phyloP scores from a whole-genome alignment of 2,329 filamentous ascomycete species.

The Colletotrichum sp. region DNA sequence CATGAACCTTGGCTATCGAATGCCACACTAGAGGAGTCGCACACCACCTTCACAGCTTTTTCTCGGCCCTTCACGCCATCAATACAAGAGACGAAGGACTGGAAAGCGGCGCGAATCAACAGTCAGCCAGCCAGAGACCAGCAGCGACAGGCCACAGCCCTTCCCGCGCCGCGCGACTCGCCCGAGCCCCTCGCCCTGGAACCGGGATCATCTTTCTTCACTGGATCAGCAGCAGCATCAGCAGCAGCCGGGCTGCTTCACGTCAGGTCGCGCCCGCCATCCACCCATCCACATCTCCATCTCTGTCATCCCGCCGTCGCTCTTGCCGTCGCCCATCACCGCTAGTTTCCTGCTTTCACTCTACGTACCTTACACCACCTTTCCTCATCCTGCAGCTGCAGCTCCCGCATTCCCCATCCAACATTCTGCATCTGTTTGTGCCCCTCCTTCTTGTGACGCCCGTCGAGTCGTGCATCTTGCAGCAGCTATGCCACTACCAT shows the following conservation, averaged over 20 bases:
- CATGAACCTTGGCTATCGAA: neutral
- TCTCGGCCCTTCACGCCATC: neutral
- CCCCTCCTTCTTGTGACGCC: neutral
- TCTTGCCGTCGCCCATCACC: neutral
- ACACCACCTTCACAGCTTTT: neutral
- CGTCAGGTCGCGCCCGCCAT: neutral
- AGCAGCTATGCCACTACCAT: neutral
- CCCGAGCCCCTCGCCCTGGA: neutral
- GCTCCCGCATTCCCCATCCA: neutral
- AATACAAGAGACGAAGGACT: neutral
- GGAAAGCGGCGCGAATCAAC: neutral
- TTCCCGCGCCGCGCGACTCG: slow-evolving; percentile 7
- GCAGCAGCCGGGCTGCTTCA: neutral
- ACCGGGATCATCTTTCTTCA: neutral
- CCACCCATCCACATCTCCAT: neutral
- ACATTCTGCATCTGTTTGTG: slow-evolving; percentile 4
- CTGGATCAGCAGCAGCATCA: neutral
- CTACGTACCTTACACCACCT: neutral
- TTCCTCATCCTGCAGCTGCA: neutral
- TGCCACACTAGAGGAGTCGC: neutral
- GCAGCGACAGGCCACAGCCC: neutral
- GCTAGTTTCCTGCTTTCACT: neutral
- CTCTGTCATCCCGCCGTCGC: neutral
- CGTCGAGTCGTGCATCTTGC: neutral
- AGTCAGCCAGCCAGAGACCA: neutral